phyloP scores from a whole-genome alignment of 129 eudicot species.

The Helichrysum umbraculigerum region DNA sequence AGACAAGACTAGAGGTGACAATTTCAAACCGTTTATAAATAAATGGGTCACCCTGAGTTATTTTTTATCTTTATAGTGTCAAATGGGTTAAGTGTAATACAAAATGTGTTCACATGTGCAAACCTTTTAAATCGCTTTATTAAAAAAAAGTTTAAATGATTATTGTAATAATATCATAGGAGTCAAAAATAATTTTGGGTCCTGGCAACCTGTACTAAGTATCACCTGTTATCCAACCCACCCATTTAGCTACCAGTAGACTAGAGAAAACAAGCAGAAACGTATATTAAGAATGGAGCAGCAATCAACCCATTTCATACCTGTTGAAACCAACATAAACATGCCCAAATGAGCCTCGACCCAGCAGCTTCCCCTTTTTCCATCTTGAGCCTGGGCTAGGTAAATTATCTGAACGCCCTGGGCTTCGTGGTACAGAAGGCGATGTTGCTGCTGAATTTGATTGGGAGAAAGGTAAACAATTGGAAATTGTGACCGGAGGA shows the following conservation, averaged over 20 bases:
- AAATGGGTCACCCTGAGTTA: constrained; percentile 1
- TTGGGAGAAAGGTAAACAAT: constrained; percentile 63
- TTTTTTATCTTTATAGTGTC: neutral
- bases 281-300: neutral
- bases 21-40: neutral
- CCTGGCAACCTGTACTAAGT: neutral
- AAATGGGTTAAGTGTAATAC: constrained; percentile 6
- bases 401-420: constrained; percentile 73
- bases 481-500: constrained; percentile 74
- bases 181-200: neutral
- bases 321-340: constrained; percentile 94
- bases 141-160: neutral
- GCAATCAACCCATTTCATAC: constrained; percentile 31
- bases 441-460: constrained; percentile 89
- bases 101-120: neutral
- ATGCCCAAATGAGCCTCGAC: constrained; percentile 98
- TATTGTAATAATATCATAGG: neutral
- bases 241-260: constrained; percentile 10
- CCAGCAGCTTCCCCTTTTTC: constrained; percentile 89
- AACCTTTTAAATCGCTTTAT: neutral
- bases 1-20: constrained; percentile 4
- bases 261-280: constrained; percentile 2
- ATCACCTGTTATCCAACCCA: neutral
- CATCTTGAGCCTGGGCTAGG: constrained; percentile 79
- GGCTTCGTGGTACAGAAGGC: constrained; percentile 90